These are phyloP conservation scores for Fusarium sp. DNA, from an alignment of 2,329 filamentous ascomycete genomes.

Conservation along the genomic window DNA sequence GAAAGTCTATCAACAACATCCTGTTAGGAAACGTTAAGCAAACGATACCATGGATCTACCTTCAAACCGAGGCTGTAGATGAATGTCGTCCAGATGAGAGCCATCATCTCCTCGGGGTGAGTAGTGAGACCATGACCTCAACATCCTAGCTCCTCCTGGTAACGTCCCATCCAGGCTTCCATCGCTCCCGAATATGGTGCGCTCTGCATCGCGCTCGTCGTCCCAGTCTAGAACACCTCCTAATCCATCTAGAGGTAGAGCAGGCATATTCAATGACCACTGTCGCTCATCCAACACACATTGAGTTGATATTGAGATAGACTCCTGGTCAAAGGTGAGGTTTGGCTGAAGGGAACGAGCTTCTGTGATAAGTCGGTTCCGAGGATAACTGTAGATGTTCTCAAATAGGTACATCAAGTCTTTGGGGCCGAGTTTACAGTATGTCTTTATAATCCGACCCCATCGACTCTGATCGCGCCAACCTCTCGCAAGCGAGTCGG, in stretches of 20 bases:
- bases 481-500: constrained; percentile 48
- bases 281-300: constrained; percentile 54
- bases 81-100: constrained; percentile 47
- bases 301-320: constrained; percentile 54
- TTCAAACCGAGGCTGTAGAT: constrained; percentile 34
- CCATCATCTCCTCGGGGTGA: constrained; percentile 57
- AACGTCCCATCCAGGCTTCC: constrained; percentile 53
- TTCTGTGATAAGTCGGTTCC: constrained; percentile 57
- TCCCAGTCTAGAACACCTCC: constrained; percentile 58
- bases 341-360: constrained; percentile 54
- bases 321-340: constrained; percentile 60
- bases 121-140: constrained; percentile 50
- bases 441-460: constrained; percentile 56
- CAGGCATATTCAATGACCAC: constrained; percentile 48
- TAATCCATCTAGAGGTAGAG: constrained; percentile 48
- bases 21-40: background rate
- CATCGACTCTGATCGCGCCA: constrained; percentile 54
- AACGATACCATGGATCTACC: constrained; percentile 32
- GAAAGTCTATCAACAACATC: background rate
- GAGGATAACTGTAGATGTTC: constrained; percentile 59
- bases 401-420: constrained; percentile 63
- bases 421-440: constrained; percentile 62
- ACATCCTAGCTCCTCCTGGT: constrained; percentile 46
- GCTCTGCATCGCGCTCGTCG: constrained; percentile 51
- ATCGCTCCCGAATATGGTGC: constrained; percentile 48